Evolutionary conservation across 2,329 filamentous ascomycete species (phyloP).

Genomic region (Herpotrichia juniperi): DNA sequence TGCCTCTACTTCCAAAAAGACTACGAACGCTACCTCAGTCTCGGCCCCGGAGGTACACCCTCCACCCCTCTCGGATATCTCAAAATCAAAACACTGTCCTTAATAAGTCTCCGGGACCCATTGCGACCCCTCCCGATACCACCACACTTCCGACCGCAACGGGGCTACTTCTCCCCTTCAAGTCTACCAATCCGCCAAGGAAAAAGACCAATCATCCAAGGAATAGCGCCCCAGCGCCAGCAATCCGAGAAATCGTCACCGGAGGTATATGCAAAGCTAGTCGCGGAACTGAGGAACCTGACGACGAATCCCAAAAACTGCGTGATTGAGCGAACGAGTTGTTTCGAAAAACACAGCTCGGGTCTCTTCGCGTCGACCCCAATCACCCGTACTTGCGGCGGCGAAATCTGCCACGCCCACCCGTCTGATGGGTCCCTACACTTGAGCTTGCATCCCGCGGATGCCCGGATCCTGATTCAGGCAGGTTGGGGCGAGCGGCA

Average conservation of each 20-base stretch:
- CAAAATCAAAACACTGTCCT: constrained; percentile 72
- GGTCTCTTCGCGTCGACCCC: constrained; percentile 73
- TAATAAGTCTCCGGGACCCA: constrained; percentile 75
- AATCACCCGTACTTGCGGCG: constrained; percentile 72
- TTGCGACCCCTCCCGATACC: constrained; percentile 64
- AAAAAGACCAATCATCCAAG: constrained; percentile 69
- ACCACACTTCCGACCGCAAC: constrained; percentile 57
- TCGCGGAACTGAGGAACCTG: constrained; percentile 23
- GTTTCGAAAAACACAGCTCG: constrained; percentile 81
- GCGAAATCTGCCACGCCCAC: constrained; percentile 85
- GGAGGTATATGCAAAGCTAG: constrained; percentile 49
- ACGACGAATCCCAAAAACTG: constrained; percentile 31
- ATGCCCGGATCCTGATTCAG: constrained; percentile 73
- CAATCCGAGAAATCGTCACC: constrained; percentile 69
- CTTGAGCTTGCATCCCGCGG: constrained; percentile 78
- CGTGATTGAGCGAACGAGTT: constrained; percentile 65
- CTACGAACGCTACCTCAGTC: constrained; percentile 75
- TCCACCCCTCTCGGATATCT: constrained; percentile 75
- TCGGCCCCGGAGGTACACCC: constrained; percentile 82
- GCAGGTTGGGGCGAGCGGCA: constrained; percentile 79
- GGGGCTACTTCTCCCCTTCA: constrained; percentile 61
- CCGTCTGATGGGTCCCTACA: constrained; percentile 78
- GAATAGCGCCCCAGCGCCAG: constrained; percentile 84
- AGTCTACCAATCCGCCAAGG: constrained; percentile 67
- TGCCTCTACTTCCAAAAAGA: constrained; percentile 65